Evolutionary conservation across 2,329 filamentous ascomycete genomes (phyloP).

Genomic region (Rhynchosporium agropyri): DNA sequence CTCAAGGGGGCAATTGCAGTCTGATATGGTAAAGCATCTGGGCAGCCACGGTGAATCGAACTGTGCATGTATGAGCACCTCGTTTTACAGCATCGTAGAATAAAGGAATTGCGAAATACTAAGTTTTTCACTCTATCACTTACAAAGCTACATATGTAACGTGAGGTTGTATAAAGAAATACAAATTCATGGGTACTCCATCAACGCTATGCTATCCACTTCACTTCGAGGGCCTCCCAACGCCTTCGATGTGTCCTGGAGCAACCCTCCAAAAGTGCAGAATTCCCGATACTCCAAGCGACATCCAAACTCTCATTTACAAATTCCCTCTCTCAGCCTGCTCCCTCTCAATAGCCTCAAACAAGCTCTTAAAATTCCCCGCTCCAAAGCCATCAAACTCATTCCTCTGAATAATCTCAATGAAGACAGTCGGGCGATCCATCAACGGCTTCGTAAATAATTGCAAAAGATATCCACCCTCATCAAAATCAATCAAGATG

Average conservation of each 20-base stretch:
- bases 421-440: conserved; percentile 92
- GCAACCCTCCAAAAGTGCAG: background rate
- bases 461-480: conserved; percentile 80
- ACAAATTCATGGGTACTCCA: conserved; percentile 13
- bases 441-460: conserved; percentile 85
- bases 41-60: too few species aligned
- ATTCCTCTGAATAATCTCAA: conserved; percentile 93
- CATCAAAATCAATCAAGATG: conserved; percentile 94
- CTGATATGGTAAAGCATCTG: too few species aligned
- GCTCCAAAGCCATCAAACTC: conserved; percentile 92
- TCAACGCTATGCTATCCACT: conserved; percentile 14
- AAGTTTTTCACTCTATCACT: background rate
- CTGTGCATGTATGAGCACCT: too few species aligned
- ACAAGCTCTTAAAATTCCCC: conserved; percentile 93
- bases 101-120: background rate
- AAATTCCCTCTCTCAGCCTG: conserved; percentile 85
- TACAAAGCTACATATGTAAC: background rate
- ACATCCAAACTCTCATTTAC: conserved; percentile 41
- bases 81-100: background rate
- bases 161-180: background rate
- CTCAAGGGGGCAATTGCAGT: too few species aligned
- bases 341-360: conserved; percentile 93
- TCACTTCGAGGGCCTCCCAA: too few species aligned
- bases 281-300: background rate
- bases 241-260: background rate